Base-by-base conservation (phyloP, 2,329 filamentous ascomycete species). In the Fusarium cicatricum region DNA sequence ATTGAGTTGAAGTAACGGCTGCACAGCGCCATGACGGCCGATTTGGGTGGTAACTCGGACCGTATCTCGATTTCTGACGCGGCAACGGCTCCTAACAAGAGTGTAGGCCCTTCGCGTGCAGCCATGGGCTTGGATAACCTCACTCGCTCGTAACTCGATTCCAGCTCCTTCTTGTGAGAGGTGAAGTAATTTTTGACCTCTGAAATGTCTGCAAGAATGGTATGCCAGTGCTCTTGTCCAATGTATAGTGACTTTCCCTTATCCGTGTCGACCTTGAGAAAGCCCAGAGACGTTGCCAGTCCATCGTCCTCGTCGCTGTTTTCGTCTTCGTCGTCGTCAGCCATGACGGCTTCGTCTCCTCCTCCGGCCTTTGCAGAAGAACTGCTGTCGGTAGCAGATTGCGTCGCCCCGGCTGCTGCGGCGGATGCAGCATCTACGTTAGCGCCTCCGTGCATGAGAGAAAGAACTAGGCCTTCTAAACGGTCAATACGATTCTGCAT, bases 401-500 rank as follows among this genome's bases (percentile, higher is more conserved):
- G 74, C 5, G 74, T 71, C 31, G 78, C 78, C 15, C 71, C 69
- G 23, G 65, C 69, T 12, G 71, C 67, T 45, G 66, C 66, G n/a
- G 71, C 67, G 41, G 75, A 72, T 11, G 77, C 70, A 9, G 75
- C 62, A 41, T 84, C 81, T 48, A 82, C 70, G 47, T 78, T 80
- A 61, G 83, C 78, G 52, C 91, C 91, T 73, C 91, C 93, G 71
- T 94, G 94, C 94, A 98, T 97, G 71, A 98, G 77, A 23, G 92
- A 96, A 63, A 98, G 78, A 58, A 98, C 94, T 73, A 98, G 80
- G 67, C 91, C 90, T 82, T 98, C 94, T 64, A 98, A 82, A 68
- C 94, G 87, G 79, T 98, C 93, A 78, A 98, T 98, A 73, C 95
- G 90, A 72, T 96, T 96, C 79, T 98, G 94, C 94, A 98, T 97